A percentile compares a stretch with the other conserved stretches of the same genome.
Evolutionary conservation across 1,284 basidiomycete species (phyloP).

Genomic region (Chondrostereum purpureum): DNA sequence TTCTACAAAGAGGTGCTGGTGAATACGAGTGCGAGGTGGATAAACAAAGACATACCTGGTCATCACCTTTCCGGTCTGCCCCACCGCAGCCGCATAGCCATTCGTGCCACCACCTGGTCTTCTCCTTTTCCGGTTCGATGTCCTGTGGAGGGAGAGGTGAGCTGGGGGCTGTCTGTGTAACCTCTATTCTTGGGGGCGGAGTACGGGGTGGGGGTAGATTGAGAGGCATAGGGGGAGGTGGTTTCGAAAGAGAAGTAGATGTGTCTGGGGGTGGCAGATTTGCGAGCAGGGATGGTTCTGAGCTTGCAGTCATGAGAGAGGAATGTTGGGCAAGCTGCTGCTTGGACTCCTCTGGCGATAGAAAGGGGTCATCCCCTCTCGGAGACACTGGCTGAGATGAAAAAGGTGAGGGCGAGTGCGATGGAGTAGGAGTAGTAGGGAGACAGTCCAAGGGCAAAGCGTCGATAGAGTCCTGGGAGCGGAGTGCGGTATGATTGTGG

Average conservation of each 20-base stretch:
- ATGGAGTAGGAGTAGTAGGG: conserved; percentile 31
- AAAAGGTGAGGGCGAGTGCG: conserved; percentile 32
- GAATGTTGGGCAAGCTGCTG: too few relatives aligned
- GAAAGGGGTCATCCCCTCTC: too few relatives aligned
- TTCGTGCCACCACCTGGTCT: conserved; percentile 74
- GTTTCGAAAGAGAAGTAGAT: conserved; percentile 18
- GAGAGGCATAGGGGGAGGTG: conserved; percentile 46
- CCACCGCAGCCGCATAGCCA: conserved; percentile 75
- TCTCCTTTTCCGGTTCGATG: conserved; percentile 24
- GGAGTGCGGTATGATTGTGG: conserved; percentile 33
- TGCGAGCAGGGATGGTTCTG: conserved; percentile 11
- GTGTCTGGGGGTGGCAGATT: conserved; percentile 17
- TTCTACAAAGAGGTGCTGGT: conserved; percentile 38
- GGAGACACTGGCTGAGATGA: conserved; percentile 25
- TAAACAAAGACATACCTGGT: conserved; percentile 44
- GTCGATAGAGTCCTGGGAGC: conserved; percentile 43
- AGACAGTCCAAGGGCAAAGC: conserved; percentile 48
- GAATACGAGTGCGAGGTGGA: neutral
- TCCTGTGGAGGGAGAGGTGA: conserved; percentile 20
- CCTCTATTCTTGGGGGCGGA: conserved; percentile 40
- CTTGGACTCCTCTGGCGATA: too few relatives aligned
- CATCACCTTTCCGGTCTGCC: conserved; percentile 58
- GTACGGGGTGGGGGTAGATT: conserved; percentile 50
- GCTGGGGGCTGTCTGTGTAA: conserved; percentile 37
- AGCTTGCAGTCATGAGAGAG: too few relatives aligned